Conservation (phyloP, 2,329 filamentous ascomycete species). For the Fusarium continuum region DNA sequence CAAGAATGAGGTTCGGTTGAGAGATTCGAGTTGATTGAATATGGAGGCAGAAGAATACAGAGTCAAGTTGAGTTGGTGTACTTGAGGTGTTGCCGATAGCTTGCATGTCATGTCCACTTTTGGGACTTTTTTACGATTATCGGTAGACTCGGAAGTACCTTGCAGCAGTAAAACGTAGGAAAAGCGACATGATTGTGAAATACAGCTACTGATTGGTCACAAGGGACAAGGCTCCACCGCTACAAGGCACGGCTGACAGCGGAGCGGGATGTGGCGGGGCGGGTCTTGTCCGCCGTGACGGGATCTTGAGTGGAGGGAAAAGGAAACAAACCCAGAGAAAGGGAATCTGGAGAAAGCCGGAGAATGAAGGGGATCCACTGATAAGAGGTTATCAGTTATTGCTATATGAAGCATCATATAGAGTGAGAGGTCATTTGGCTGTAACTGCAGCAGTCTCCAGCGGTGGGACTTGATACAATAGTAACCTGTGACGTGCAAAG, state of each 20-base stretch:
- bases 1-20: not conserved
- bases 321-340: not conserved
- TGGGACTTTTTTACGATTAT: conserved; percentile 31
- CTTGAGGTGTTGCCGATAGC: conserved; percentile 3
- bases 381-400: conserved; percentile 16
- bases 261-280: conserved; percentile 41
- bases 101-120: conserved; percentile 32
- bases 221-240: conserved; percentile 3
- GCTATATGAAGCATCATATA: too few relatives aligned
- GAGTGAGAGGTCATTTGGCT: too few relatives aligned
- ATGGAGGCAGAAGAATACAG: not conserved
- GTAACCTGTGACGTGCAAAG: conserved; percentile 30
- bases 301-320: not conserved
- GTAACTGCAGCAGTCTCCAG: not conserved
- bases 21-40: not conserved
- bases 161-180: not conserved
- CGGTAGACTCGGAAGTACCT: conserved; percentile 40
- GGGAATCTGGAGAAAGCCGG: conserved; percentile 14
- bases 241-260: conserved; percentile 34
- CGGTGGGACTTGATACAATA: conserved; percentile 1
- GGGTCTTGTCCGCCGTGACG: conserved; percentile 22
- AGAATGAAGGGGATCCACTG: conserved; percentile 13
- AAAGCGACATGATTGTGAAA: conserved; percentile 12
- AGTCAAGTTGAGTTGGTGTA: conserved; percentile 4
- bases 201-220: conserved; percentile 21